These are phyloP conservation scores for Fusarium graminum DNA, from an alignment of 2,329 filamentous ascomycete genomes.

Conservation along the genomic window DNA sequence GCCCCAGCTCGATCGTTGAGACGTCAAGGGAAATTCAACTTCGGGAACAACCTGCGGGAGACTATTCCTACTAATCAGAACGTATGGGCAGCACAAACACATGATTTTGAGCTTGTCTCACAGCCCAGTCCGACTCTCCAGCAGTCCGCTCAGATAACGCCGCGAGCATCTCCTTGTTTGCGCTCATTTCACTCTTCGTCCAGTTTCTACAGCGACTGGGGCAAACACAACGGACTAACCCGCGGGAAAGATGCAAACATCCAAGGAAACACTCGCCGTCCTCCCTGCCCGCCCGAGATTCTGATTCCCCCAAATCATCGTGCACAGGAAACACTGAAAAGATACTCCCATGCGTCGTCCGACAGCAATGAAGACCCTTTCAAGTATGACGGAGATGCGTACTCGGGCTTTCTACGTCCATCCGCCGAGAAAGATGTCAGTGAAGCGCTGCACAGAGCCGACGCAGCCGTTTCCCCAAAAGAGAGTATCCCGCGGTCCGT, in stretches of 20 bases:
- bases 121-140: constrained; percentile 25
- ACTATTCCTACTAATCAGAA: constrained; percentile 3
- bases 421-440: constrained; percentile 61
- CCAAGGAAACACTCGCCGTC: not conserved
- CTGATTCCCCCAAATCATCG: not conserved
- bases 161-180: constrained; percentile 23
- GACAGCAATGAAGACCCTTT: constrained; percentile 60
- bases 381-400: constrained; percentile 59
- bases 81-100: constrained; percentile 14
- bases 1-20: constrained; percentile 17
- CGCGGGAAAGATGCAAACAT: constrained; percentile 18
- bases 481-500: constrained; percentile 5
- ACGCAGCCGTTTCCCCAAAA: constrained; percentile 38
- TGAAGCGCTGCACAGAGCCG: constrained; percentile 53
- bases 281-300: constrained; percentile 3
- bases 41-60: constrained; percentile 25
- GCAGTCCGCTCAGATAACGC: constrained; percentile 24
- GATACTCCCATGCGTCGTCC: constrained; percentile 51
- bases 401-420: constrained; percentile 55
- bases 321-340: constrained; percentile 27
- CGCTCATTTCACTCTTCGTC: constrained; percentile 49
- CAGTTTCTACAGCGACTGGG: constrained; percentile 48
- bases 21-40: constrained; percentile 37
- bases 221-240: constrained; percentile 11
- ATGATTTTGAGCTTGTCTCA: constrained; percentile 31